A percentile compares a stretch with the other conserved stretches of the same genome.
Evolutionary conservation across 805 yeast species (phyloP).

Genomic region (Ogataea saltuana): DNA sequence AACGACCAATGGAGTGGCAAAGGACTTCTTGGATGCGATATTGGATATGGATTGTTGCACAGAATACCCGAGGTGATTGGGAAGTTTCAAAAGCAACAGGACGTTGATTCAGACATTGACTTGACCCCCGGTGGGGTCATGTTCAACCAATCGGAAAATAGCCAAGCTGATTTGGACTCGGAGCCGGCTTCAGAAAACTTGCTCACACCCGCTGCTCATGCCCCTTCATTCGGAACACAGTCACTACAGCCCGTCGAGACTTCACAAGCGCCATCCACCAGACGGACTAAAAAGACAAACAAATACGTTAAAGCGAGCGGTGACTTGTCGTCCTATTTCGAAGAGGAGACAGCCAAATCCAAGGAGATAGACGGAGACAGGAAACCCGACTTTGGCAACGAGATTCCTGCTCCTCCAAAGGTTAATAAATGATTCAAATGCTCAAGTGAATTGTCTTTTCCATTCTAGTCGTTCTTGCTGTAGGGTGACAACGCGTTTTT

Average conservation of each 20-base stretch:
- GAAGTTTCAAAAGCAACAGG: slow-evolving; percentile 34
- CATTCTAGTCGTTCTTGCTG: slow-evolving; percentile 28
- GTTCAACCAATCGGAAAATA: slow-evolving; percentile 15
- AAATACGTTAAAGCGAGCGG: slow-evolving; percentile 17
- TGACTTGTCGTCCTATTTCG: slow-evolving; percentile 41
- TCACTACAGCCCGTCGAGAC: slow-evolving; percentile 3
- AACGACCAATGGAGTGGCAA: slow-evolving; percentile 77
- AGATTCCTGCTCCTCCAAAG: slow-evolving; percentile 40
- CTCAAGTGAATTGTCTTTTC: slow-evolving; percentile 20
- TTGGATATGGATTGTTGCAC: slow-evolving; percentile 90
- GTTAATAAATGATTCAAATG: slow-evolving; percentile 1
- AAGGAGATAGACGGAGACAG: slow-evolving; percentile 39
- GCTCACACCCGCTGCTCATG: slow-evolving; percentile 25
- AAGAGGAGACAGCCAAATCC: slow-evolving; percentile 44
- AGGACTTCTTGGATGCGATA: slow-evolving; percentile 90
- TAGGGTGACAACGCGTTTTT: slow-evolving; percentile 16
- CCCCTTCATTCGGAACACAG: slow-evolving; percentile 24
- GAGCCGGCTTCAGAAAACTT: slow-evolving; percentile 18
- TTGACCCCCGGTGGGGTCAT: slow-evolving; percentile 29
- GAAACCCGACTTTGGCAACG: slow-evolving; percentile 21
- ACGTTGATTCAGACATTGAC: slow-evolving; percentile 22
- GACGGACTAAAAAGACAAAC: slow-evolving; percentile 19
- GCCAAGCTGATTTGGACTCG: background rate
- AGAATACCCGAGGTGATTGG: slow-evolving; percentile 61
- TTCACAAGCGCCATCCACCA: slow-evolving; percentile 16